Evolutionary conservation across 2,329 filamentous ascomycete species (phyloP).

Genomic region (Chrysoporthe cubensis): DNA sequence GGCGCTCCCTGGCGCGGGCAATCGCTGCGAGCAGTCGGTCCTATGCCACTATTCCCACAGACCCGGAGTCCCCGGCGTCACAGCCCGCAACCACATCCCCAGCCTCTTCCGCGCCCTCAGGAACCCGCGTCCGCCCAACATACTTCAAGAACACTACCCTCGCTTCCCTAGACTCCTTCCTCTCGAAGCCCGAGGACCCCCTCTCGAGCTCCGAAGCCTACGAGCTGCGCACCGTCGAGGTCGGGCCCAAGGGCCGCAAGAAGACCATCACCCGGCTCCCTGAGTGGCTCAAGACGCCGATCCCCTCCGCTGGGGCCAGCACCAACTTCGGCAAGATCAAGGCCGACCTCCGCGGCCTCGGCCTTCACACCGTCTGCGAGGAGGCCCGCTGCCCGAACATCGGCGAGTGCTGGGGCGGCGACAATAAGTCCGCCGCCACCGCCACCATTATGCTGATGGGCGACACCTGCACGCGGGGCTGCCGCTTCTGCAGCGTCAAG

Average conservation of each 20-base stretch:
- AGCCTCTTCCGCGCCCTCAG: conserved; percentile 26
- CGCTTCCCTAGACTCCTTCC: conserved; percentile 62
- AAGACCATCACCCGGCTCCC: conserved; percentile 76
- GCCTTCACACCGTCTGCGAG: conserved; percentile 95
- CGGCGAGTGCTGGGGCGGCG: conserved; percentile 95
- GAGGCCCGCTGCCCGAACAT: conserved; percentile 98
- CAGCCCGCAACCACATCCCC: conserved; percentile 28
- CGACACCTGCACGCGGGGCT: conserved; percentile 95
- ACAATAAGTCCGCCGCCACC: conserved; percentile 84
- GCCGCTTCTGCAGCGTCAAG: conserved; percentile 97
- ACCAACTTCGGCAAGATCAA: conserved; percentile 93
- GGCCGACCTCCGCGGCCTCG: conserved; percentile 84
- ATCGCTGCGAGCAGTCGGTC: conserved; percentile 41
- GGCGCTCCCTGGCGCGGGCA: conserved; percentile 42
- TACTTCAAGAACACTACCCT: conserved; percentile 65
- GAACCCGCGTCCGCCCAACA: conserved; percentile 45
- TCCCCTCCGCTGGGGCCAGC: conserved; percentile 70
- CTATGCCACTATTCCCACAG: conserved; percentile 52
- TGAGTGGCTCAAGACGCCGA: conserved; percentile 94
- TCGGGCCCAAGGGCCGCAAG: conserved; percentile 66
- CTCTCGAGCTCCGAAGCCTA: conserved; percentile 60
- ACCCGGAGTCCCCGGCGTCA: conserved; percentile 34
- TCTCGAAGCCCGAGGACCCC: conserved; percentile 44
- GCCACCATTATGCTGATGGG: conserved; percentile 99
- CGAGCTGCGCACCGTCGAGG: conserved; percentile 64